Evolutionary conservation across 371 early-diverging fungal genomes (phyloP).

Genomic region (Nematocida ironsii): DNA sequence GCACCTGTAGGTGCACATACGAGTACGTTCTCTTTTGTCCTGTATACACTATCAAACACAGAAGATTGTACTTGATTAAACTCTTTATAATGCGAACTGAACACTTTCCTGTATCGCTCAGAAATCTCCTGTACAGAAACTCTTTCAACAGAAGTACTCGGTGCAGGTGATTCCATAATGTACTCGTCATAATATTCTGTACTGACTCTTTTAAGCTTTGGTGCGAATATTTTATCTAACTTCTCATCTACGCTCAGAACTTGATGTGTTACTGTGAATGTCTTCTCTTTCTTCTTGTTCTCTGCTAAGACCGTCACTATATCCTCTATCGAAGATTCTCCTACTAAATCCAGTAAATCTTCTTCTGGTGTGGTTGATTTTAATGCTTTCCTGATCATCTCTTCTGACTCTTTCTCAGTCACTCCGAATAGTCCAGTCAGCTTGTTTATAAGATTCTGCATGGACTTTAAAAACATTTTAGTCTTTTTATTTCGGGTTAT

Average conservation of each 20-base stretch:
- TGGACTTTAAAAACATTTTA: slow-evolving; percentile 29
- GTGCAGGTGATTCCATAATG: slow-evolving; percentile 15
- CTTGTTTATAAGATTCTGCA: slow-evolving; percentile 51
- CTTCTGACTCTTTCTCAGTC: slow-evolving; percentile 46
- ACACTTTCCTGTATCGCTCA: slow-evolving; percentile 3
- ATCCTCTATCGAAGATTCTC: slow-evolving; percentile 62
- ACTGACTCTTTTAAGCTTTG: slow-evolving; percentile 34
- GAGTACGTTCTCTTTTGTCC: slow-evolving; percentile 78
- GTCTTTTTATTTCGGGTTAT: background rate
- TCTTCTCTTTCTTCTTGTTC: slow-evolving; percentile 35
- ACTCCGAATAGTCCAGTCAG: slow-evolving; percentile 49
- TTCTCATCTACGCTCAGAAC: slow-evolving; percentile 1
- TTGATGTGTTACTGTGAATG: background rate
- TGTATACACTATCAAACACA: slow-evolving; percentile 87
- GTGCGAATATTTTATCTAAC: slow-evolving; percentile 55
- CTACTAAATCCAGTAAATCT: slow-evolving; percentile 65
- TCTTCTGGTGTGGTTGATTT: slow-evolving; percentile 52
- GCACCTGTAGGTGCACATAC: slow-evolving; percentile 97
- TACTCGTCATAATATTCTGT: slow-evolving; percentile 48
- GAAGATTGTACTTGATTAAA: slow-evolving; percentile 97
- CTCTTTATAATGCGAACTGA: slow-evolving; percentile 70
- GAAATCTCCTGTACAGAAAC: slow-evolving; percentile 11
- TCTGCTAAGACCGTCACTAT: slow-evolving; percentile 46
- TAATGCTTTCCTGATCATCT: slow-evolving; percentile 55
- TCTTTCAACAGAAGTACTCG: background rate